Base-by-base conservation (phyloP, 805 yeast species). In the Lipomyces sp. region DNA sequence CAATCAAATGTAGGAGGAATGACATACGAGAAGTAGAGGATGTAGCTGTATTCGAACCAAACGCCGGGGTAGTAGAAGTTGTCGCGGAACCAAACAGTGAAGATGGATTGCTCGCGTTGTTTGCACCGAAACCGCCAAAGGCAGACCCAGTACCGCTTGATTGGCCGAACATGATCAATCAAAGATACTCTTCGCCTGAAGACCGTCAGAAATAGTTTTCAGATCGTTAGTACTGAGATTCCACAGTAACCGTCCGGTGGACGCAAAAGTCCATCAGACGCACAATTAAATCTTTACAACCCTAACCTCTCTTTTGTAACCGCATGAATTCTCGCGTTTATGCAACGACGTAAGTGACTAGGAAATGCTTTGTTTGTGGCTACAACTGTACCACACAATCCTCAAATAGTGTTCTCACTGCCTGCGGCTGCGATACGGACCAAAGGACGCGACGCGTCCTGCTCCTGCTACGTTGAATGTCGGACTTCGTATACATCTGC, bases 121-220 rank as follows among this genome's bases (percentile, higher is more conserved):
- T 65, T 4, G 53, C 30, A 15, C 67, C 67, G 57, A 68, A 68
- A 37, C 71, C 70, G 59, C 71, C 71, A 56, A 68, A 68, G 2
- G 66, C 65, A 42, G 71, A 68, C 56, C 71, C 71, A 29, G 70
- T 56, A 5, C 67, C 66, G 63, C 60, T 59, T n/a, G 65, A 60
- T 56, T 64, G 65, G 33, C 71, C 70, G 56, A 68, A 68, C 71
- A 68, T 68, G 34, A 57, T 50, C 53, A 57, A 55, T 18, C 7
- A 10, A 10, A 10, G 48, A 42, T 42, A 15, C 24, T 13, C 24
- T n/a, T 42, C 48, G 13, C 24, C 48, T 42, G 48, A 42, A 42
- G 48, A 18, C 48, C 5, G 15, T 2, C 15, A 42, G 18, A 5
- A 24, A 42, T 42, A 15, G 48, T 15, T 42, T 42, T n/a, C 48